phyloP scores from a whole-genome alignment of 805 yeast genomes.

The Hanseniaspora hatyaiensis region DNA sequence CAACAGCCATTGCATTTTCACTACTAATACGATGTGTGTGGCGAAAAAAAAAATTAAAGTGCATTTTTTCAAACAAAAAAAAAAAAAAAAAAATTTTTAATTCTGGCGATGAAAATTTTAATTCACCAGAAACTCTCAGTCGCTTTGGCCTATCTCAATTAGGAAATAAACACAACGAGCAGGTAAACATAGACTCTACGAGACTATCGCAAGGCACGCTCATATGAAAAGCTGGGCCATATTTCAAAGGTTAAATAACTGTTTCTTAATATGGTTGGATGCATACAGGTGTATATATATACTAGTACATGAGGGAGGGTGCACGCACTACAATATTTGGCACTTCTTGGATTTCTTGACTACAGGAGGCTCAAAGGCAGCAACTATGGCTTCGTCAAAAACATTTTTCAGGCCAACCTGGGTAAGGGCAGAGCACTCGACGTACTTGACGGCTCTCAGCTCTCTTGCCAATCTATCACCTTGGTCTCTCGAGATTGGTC shows the following conservation, averaged over 20 bases:
- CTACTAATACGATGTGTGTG: no score
- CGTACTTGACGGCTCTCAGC: conserved; percentile 88
- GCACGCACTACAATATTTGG: conserved; percentile 63
- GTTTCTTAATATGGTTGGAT: neutral
- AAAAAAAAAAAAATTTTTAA: neutral
- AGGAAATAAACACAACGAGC: no score
- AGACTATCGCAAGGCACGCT: no score
- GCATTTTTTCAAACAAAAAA: neutral
- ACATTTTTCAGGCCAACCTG: conserved; percentile 94
- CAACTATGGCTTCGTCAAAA: conserved; percentile 97
- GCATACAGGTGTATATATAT: neutral
- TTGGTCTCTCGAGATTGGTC: conserved; percentile 72
- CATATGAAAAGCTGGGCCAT: no score
- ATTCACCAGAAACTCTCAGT: neutral
- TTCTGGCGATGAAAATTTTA: neutral
- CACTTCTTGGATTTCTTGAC: conserved; percentile 68
- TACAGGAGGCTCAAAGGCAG: conserved; percentile 94
- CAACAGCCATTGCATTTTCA: no score
- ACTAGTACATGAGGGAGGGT: no score
- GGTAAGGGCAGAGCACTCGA: conserved; percentile 94
- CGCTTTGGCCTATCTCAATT: no score
- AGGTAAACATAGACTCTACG: no score
- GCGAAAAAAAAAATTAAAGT: neutral
- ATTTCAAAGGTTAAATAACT: no score
- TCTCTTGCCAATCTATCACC: conserved; percentile 92